Percentiles rank a stretch among this genome's conserved stretches.
Evolutionary conservation across 345 rosid genomes (phyloP).

Genomic region (Aethionema arabicum): DNA sequence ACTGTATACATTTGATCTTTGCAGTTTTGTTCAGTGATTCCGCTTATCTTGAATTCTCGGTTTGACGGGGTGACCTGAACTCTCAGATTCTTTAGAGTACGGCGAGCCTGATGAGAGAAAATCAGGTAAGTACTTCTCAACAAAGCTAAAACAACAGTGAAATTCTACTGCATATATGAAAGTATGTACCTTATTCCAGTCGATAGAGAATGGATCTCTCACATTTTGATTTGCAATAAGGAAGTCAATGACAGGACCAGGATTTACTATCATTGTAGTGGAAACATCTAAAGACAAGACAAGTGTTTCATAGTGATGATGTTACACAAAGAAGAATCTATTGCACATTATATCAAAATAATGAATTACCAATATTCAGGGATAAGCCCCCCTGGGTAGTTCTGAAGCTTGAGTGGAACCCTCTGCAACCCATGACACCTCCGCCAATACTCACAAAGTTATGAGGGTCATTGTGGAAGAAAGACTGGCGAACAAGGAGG

Average conservation of each 20-base stretch:
- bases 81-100: slow-evolving; percentile 65
- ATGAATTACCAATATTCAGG: slow-evolving; percentile 35
- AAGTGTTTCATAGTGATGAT: slow-evolving; percentile 9
- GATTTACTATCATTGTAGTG: slow-evolving; percentile 38
- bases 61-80: slow-evolving; percentile 57
- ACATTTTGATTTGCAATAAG: slow-evolving; percentile 27
- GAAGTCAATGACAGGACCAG: slow-evolving; percentile 39
- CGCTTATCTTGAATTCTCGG: slow-evolving; percentile 73
- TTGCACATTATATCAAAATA: neutral
- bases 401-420: slow-evolving; percentile 41
- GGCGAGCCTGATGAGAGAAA: slow-evolving; percentile 48
- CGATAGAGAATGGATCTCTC: slow-evolving; percentile 15
- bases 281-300: slow-evolving; percentile 31
- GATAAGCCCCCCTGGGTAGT: slow-evolving; percentile 43
- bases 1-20: slow-evolving; percentile 45
- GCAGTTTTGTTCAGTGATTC: slow-evolving; percentile 62
- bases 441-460: slow-evolving; percentile 31
- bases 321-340: slow-evolving; percentile 8
- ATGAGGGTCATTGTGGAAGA: slow-evolving; percentile 26
- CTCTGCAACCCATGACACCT: slow-evolving; percentile 37
- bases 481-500: slow-evolving; percentile 45
- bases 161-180: slow-evolving; percentile 3
- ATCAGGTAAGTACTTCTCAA: slow-evolving; percentile 2
- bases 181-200: slow-evolving; percentile 33
- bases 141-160: slow-evolving; percentile 3